Percentiles rank a stretch among this genome's conserved stretches.
These are phyloP conservation scores for Solanum clarkiae DNA, from an alignment of 257 asterid genomes.

Conservation along the genomic window DNA sequence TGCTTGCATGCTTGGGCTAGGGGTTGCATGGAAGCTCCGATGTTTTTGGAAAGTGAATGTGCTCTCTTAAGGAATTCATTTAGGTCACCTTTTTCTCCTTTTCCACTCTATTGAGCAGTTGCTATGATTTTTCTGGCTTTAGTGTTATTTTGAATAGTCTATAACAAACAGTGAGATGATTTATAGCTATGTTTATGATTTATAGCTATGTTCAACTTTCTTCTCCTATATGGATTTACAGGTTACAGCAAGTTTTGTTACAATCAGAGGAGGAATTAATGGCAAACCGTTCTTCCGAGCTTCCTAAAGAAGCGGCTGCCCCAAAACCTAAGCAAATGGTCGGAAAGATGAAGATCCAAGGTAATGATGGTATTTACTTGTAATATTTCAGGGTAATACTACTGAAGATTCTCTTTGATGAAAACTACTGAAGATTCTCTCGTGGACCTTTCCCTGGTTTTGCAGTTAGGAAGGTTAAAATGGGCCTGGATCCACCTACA, in stretches of 20 bases:
- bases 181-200: neutral
- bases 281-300: slow-evolving; percentile 32
- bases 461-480: slow-evolving; percentile 41
- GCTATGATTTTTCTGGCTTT: neutral
- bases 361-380: slow-evolving; percentile 1
- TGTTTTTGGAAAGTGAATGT: slow-evolving; percentile 43
- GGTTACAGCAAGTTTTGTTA: slow-evolving; percentile 38
- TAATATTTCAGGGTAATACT: neutral
- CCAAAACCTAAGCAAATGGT: slow-evolving; percentile 40
- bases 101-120: neutral
- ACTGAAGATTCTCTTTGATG: too few species aligned
- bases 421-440: neutral
- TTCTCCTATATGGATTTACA: slow-evolving; percentile 3
- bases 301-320: slow-evolving; percentile 27
- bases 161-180: neutral
- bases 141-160: neutral
- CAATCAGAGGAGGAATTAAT: slow-evolving; percentile 43
- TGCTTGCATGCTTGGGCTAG: slow-evolving; percentile 52
- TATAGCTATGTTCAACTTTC: neutral
- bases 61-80: slow-evolving; percentile 31
- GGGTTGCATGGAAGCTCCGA: slow-evolving; percentile 48
- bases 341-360: slow-evolving; percentile 50
- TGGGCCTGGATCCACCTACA: slow-evolving; percentile 32
- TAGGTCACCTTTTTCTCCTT: slow-evolving; percentile 16
- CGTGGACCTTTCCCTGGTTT: neutral